Percentiles rank a stretch among this genome's conserved stretches.
Evolutionary conservation across 768 basidiomycete species (phyloP).

Genomic region (Dictyophora rubrovolvata): DNA sequence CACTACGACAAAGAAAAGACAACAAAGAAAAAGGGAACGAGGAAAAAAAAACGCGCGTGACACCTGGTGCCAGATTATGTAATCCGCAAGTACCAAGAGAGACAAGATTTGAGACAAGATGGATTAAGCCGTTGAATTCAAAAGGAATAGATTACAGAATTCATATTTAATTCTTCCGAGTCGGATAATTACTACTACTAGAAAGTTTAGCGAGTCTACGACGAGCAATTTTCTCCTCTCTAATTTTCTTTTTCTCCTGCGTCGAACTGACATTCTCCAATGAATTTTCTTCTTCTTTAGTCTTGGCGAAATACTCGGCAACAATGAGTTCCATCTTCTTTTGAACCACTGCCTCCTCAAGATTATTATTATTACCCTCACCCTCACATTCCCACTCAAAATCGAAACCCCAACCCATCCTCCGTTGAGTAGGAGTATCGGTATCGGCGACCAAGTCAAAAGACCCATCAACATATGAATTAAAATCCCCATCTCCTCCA

Average conservation of each 20-base stretch:
- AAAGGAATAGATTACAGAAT: no score
- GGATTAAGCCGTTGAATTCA: no score
- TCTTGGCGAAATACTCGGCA: slow-evolving; percentile 35
- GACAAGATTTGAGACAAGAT: background rate
- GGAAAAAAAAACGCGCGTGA: background rate
- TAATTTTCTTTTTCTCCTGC: slow-evolving; percentile 53
- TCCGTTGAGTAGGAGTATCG: slow-evolving; percentile 8
- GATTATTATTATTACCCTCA: slow-evolving; percentile 14
- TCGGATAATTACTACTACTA: no score
- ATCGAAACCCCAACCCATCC: slow-evolving; percentile 80
- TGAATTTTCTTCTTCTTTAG: slow-evolving; percentile 33
- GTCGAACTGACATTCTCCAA: slow-evolving; percentile 57
- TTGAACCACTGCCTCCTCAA: slow-evolving; percentile 33
- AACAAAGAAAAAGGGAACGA: background rate
- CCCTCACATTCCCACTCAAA: slow-evolving; percentile 48
- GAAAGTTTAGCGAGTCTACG: background rate
- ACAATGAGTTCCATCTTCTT: slow-evolving; percentile 65
- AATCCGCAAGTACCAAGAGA: background rate
- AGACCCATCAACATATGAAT: slow-evolving; percentile 7
- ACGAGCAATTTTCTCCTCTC: slow-evolving; percentile 28
- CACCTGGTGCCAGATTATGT: background rate
- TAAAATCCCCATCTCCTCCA: background rate
- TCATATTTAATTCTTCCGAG: no score
- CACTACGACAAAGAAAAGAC: background rate
- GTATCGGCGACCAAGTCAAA: slow-evolving; percentile 7